phyloP scores from a whole-genome alignment of 164 flowering plant genomes.

The Berberis thunbergii region DNA sequence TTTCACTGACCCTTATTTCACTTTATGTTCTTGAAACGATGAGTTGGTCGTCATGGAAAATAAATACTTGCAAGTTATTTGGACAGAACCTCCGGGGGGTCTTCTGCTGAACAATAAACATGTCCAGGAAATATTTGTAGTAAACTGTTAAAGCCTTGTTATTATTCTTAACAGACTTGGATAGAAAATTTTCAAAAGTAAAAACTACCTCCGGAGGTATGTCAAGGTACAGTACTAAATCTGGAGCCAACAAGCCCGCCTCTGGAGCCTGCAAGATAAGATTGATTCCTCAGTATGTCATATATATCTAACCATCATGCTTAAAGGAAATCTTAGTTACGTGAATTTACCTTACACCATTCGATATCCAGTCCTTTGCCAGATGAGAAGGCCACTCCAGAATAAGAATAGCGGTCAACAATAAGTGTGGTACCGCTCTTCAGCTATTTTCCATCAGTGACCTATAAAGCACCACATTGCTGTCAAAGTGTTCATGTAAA shows the following conservation, averaged over 20 bases:
- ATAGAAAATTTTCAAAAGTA: not conserved
- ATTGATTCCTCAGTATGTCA: not conserved
- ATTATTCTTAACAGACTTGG: not conserved
- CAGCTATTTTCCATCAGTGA: conserved; percentile 72
- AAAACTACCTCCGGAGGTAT: conserved; percentile 56
- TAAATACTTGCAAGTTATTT: too few species aligned
- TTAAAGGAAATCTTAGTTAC: not conserved
- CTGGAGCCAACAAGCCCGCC: conserved; percentile 64
- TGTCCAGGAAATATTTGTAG: not conserved
- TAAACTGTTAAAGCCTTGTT: not conserved
- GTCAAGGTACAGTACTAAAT: conserved; percentile 56
- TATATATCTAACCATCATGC: too few species aligned
- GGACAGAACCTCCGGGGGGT: not conserved
- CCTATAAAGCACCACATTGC: conserved; percentile 19
- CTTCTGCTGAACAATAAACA: not conserved
- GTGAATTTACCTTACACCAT: conserved; percentile 75
- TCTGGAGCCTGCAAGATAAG: conserved; percentile 51
- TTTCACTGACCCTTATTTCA: too few species aligned
- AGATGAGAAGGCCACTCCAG: conserved; percentile 91
- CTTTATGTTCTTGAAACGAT: too few species aligned
- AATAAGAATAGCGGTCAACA: conserved; percentile 86
- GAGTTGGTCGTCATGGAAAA: too few species aligned
- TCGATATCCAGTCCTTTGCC: conserved; percentile 85
- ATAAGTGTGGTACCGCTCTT: conserved; percentile 64
- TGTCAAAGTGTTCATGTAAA: not conserved